A percentile compares a stretch with the other conserved stretches of the same genome.
These are phyloP conservation scores for Claviceps pazoutovae DNA, from an alignment of 2,329 filamentous ascomycete species.

Conservation along the genomic window DNA sequence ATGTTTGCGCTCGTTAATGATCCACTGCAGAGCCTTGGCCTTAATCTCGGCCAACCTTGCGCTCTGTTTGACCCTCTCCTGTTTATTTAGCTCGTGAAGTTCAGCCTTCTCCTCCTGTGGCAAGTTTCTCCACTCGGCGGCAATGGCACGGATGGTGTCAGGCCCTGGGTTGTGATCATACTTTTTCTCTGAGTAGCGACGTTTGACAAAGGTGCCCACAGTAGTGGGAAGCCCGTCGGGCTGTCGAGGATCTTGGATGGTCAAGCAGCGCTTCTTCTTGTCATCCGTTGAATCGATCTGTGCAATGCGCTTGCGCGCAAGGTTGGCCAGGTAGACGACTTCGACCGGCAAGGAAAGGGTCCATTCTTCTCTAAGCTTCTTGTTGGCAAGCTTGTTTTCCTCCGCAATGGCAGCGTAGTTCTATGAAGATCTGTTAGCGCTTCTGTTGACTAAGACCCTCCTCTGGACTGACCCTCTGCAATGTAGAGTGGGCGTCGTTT, in stretches of 20 bases:
- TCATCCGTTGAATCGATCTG: constrained; percentile 16
- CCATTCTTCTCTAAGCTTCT: constrained; percentile 30
- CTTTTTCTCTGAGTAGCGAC: constrained; percentile 16
- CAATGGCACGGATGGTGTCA: constrained; percentile 14
- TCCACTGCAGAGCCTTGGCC: no score
- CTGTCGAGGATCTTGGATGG: constrained; percentile 32
- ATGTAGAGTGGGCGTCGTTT: neutral
- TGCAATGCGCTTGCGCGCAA: constrained; percentile 22
- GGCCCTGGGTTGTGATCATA: constrained; percentile 11
- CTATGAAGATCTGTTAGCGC: constrained; percentile 8
- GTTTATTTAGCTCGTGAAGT: no score
- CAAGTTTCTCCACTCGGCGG: constrained; percentile 29
- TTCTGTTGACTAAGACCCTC: neutral
- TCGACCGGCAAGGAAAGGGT: constrained; percentile 26
- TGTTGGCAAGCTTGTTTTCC: constrained; percentile 29
- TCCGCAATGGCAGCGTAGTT: constrained; percentile 18
- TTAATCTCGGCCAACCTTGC: no score
- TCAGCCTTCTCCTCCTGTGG: constrained; percentile 8
- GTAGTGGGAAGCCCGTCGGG: constrained; percentile 15
- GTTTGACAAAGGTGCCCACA: constrained; percentile 14
- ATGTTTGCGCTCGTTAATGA: no score
- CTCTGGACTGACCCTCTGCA: neutral
- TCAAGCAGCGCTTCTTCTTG: constrained; percentile 11
- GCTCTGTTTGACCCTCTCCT: no score
- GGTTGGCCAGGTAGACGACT: constrained; percentile 32